Conservation (phyloP, 176 grass and related monocot species). For the Lolium rigidum region DNA sequence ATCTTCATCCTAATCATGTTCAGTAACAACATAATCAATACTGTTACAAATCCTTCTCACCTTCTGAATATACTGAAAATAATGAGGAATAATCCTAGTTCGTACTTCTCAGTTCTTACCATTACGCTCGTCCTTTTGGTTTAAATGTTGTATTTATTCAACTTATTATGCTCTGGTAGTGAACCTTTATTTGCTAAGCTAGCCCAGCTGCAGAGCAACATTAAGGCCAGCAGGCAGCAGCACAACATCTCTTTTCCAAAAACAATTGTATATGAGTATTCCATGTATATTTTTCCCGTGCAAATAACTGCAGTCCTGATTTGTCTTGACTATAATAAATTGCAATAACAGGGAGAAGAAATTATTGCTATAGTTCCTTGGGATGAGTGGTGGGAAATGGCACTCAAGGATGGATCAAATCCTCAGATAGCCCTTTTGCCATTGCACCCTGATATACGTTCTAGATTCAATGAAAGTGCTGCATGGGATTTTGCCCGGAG, state of each 20-base stretch:
- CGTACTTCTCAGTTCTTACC: slow-evolving; percentile 2
- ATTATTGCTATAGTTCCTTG: slow-evolving; percentile 92
- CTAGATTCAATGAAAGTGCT: slow-evolving; percentile 16
- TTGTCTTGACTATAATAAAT: slow-evolving; percentile 32
- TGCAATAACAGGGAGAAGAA: slow-evolving; percentile 79
- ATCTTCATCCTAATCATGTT: slow-evolving; percentile 30
- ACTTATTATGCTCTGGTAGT: background rate
- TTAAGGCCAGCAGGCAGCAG: background rate
- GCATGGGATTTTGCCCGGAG: slow-evolving; percentile 79
- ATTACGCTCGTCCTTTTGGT: background rate
- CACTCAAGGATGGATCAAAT: slow-evolving; percentile 84
- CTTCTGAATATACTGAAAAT: slow-evolving; percentile 12
- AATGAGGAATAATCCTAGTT: background rate
- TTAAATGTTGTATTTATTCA: background rate
- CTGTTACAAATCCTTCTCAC: background rate
- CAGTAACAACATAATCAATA: background rate
- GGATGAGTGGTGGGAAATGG: slow-evolving; percentile 94
- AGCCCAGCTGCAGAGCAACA: no score
- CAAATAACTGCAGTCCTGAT: background rate
- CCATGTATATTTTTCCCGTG: slow-evolving; percentile 22
- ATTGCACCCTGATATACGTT: slow-evolving; percentile 25
- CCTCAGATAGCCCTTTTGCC: slow-evolving; percentile 73
- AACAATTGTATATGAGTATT: background rate
- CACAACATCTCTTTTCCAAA: background rate
- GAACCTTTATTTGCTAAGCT: slow-evolving; percentile 11